Conservation (phyloP, 2,329 filamentous ascomycete genomes). For the Lasiodiplodia hormozganensis region DNA sequence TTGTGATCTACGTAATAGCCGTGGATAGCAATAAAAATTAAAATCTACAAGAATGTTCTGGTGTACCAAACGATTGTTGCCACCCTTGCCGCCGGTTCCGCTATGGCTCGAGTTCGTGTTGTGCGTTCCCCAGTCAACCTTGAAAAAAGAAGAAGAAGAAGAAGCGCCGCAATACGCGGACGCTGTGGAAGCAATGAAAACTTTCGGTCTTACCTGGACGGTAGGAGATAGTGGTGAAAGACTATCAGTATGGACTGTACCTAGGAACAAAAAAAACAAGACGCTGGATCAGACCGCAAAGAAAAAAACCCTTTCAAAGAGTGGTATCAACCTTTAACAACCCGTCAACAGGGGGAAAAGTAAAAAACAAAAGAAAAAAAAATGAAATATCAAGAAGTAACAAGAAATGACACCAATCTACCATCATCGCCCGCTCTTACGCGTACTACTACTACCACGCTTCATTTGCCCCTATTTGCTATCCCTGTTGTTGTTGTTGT, state of each 20-base stretch:
- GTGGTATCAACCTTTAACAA: slow-evolving; percentile 18
- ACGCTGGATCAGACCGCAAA: not conserved
- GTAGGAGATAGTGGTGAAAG: not conserved
- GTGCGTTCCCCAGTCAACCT: not conserved
- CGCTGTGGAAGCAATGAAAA: not conserved
- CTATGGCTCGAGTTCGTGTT: not conserved
- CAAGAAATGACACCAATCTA: not conserved
- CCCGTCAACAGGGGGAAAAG: not conserved
- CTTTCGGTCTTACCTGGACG: not conserved
- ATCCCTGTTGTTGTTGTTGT: not conserved
- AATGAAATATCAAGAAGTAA: not conserved
- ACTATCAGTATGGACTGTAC: not conserved
- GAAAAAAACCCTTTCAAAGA: slow-evolving; percentile 18
- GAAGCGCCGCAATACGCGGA: not conserved
- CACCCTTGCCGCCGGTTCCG: not conserved
- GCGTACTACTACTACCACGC: not conserved
- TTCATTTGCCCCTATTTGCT: not conserved
- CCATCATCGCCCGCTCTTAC: not conserved
- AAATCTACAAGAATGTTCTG: slow-evolving; percentile 5
- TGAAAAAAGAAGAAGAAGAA: not conserved
- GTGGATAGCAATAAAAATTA: slow-evolving; percentile 16
- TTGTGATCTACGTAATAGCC: not conserved
- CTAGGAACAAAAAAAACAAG: not conserved
- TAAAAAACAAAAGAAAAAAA: not conserved
- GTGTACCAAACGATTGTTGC: not conserved